A percentile compares a stretch with the other conserved stretches of the same genome.
Evolutionary conservation across 495 filamentous ascomycete species (phyloP).

Genomic region (Usnea hakonensis): DNA sequence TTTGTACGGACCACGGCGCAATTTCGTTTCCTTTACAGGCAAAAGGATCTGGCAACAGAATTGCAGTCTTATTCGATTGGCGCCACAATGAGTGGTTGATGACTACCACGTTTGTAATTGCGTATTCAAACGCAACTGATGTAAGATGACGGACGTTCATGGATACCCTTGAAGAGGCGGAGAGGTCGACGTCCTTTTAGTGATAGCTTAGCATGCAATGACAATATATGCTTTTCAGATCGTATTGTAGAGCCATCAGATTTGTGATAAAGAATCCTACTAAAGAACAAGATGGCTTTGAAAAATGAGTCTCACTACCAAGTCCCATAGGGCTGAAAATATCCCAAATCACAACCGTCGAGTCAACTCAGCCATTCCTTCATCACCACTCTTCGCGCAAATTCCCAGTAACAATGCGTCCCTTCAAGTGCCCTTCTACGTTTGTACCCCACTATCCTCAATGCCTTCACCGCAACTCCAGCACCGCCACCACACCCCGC

Average conservation of each 20-base stretch:
- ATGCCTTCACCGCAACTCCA: not conserved
- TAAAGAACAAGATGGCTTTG: not conserved
- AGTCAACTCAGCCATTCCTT: not conserved
- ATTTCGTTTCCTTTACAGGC: slow-evolving; percentile 1
- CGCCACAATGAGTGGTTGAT: not conserved
- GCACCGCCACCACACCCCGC: slow-evolving; percentile 1
- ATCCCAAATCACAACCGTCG: not conserved
- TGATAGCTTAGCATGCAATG: slow-evolving; percentile 1
- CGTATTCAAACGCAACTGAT: not conserved
- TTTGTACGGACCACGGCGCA: not conserved
- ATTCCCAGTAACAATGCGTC: slow-evolving; percentile 6
- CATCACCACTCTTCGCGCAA: not conserved
- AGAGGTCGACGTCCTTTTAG: not conserved
- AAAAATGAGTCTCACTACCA: not conserved
- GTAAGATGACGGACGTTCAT: not conserved
- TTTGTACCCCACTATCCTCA: not conserved
- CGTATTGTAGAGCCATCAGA: not conserved
- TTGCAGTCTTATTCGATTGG: not conserved
- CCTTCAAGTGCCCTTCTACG: not conserved
- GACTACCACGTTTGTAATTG: not conserved
- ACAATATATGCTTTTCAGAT: not conserved
- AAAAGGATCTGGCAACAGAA: slow-evolving; percentile 1
- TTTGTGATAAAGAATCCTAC: not conserved
- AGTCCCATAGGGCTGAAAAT: slow-evolving; percentile 9
- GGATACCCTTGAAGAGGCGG: not conserved